These are phyloP conservation scores for Peniophora sp. DNA, from an alignment of 1,284 basidiomycete genomes.

Conservation along the genomic window DNA sequence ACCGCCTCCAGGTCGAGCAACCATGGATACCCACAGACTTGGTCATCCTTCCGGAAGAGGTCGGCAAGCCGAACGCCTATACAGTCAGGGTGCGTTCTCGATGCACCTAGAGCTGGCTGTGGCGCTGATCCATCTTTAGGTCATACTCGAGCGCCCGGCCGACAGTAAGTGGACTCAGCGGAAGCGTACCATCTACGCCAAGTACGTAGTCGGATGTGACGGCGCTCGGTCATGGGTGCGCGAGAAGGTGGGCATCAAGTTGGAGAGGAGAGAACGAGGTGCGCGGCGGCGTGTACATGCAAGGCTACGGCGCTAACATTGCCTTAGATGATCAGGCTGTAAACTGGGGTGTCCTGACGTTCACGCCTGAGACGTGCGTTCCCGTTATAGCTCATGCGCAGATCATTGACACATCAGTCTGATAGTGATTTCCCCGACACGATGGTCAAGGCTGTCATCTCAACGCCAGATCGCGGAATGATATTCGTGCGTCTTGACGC, in stretches of 20 bases:
- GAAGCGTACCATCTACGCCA: slow-evolving; percentile 7
- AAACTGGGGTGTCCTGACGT: neutral
- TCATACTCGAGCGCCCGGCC: neutral
- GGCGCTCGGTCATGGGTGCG: slow-evolving; percentile 13
- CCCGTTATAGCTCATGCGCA: too few relatives aligned
- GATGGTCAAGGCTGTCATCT: neutral
- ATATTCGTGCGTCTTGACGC: neutral
- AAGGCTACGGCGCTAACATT: neutral
- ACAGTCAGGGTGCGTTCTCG: neutral
- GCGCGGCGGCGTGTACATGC: neutral
- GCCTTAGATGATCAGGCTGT: slow-evolving; percentile 1
- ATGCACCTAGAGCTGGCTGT: neutral
- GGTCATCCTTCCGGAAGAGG: neutral
- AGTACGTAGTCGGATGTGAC: slow-evolving; percentile 12
- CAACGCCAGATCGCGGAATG: neutral
- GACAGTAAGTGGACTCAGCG: neutral
- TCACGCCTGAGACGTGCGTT: slow-evolving; percentile 1
- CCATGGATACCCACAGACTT: slow-evolving; percentile 6
- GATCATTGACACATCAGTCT: too few relatives aligned
- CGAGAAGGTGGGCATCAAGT: slow-evolving; percentile 1
- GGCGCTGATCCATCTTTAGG: neutral
- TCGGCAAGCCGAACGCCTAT: neutral
- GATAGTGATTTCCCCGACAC: neutral
- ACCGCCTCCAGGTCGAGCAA: slow-evolving; percentile 5
- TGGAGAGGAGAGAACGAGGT: slow-evolving; percentile 4